Evolutionary conservation across 768 basidiomycete species (phyloP).

Genomic region (Calocybe indica): DNA sequence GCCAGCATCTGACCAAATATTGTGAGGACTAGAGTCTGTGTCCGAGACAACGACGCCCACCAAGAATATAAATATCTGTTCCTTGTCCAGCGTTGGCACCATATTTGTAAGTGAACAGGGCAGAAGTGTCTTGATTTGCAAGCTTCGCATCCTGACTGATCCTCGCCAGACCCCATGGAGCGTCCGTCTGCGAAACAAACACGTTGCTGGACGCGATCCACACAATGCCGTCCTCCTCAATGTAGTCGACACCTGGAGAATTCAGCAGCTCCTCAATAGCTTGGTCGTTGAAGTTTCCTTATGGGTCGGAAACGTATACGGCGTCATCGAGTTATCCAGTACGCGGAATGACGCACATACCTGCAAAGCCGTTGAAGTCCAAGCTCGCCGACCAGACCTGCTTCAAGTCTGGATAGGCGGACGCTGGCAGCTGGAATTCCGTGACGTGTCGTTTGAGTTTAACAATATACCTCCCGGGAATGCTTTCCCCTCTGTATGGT

Average conservation of each 20-base stretch:
- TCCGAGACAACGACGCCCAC: neutral
- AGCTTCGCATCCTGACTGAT: slow-evolving; percentile 11
- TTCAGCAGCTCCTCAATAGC: slow-evolving; percentile 2
- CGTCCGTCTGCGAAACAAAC: slow-evolving; percentile 5
- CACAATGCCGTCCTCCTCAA: slow-evolving; percentile 9
- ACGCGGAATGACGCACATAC: neutral
- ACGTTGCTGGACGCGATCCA: neutral
- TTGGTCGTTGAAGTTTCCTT: slow-evolving; percentile 7
- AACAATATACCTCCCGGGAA: slow-evolving; percentile 11
- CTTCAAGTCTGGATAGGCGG: neutral
- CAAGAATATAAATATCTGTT: slow-evolving; percentile 18
- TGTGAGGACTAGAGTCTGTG: neutral
- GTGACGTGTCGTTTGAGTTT: slow-evolving; percentile 7
- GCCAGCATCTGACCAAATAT: neutral
- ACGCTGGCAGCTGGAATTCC: neutral
- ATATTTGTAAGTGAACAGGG: slow-evolving; percentile 10
- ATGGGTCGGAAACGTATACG: neutral
- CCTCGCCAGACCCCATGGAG: slow-evolving; percentile 14
- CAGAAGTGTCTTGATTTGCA: slow-evolving; percentile 12
- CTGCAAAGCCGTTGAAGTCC: slow-evolving; percentile 8
- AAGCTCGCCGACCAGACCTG: neutral
- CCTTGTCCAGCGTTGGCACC: slow-evolving; percentile 7
- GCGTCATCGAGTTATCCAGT: no score
- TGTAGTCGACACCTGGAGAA: slow-evolving; percentile 4
- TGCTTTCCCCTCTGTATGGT: neutral